A percentile compares a stretch with the other conserved stretches of the same genome.
Evolutionary conservation across 2,329 filamentous ascomycete species (phyloP).

Genomic region (Hirsutella minnesotensis): DNA sequence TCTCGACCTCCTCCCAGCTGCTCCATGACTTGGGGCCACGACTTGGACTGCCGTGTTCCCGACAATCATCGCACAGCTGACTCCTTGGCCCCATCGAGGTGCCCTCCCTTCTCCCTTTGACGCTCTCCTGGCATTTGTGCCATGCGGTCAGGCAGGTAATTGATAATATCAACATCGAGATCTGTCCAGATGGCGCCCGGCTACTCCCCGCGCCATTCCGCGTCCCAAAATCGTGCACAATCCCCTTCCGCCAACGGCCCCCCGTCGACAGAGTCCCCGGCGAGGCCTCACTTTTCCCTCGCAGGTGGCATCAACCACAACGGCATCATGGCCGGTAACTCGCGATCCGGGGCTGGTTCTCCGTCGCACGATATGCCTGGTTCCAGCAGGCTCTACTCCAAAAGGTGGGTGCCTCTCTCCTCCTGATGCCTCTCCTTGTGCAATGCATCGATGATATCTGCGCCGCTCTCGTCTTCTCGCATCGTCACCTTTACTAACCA

Average conservation of each 20-base stretch:
- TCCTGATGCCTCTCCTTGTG: too few species aligned
- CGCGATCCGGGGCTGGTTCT: conserved; percentile 83
- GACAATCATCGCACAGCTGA: background rate
- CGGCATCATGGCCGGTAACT: conserved; percentile 45
- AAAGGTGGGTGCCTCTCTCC: conserved; percentile 55
- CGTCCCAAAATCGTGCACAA: conserved; percentile 55
- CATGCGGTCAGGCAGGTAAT: conserved; percentile 54
- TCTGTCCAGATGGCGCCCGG: conserved; percentile 79
- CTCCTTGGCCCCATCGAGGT: background rate
- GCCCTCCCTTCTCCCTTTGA: background rate
- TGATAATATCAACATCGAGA: conserved; percentile 86
- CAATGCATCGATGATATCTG: too few species aligned
- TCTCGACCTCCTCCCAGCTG: background rate
- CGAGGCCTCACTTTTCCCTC: conserved; percentile 65
- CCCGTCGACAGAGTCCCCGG: conserved; percentile 45
- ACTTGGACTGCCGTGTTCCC: background rate
- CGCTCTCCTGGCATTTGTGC: conserved; percentile 11
- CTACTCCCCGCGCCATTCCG: conserved; percentile 59
- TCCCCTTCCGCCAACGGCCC: conserved; percentile 59
- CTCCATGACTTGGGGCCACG: background rate
- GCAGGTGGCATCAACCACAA: conserved; percentile 48
- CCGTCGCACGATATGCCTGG: conserved; percentile 81
- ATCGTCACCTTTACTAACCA: background rate
- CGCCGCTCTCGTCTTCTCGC: too few species aligned
- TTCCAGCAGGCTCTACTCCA: conserved; percentile 70